Base-by-base conservation (phyloP, 2,329 filamentous ascomycete genomes). In the Talaromyces verruculosus region DNA sequence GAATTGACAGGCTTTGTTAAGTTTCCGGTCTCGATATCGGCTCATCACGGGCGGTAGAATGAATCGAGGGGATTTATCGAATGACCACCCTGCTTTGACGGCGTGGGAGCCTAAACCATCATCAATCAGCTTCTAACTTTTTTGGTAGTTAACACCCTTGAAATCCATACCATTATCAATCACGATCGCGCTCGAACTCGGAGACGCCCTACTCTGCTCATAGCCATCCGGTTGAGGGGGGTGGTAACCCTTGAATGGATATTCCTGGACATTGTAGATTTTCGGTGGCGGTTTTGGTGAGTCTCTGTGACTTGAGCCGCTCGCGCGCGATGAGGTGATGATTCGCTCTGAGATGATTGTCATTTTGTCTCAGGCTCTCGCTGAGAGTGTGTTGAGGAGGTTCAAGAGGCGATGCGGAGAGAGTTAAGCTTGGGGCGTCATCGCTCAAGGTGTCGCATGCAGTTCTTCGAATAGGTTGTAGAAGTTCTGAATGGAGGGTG, bases 41-140 rank as follows among this genome's bases (percentile, higher is more conserved):
- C 95, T 90, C 88, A 96, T 96, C 70, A 97, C 91, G 13, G 95
- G 94, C 1, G 93, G 91, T 43, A 97, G 85, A 68, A 86, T 85
- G 65, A 98, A 84, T 69, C 92, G 88, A 1, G 95, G 95, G n/a
- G 84, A 82, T 68, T 88, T 83, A 74, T 98, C 94, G 75, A 96
- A 96, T 7, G 93, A 97, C 93, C 94, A 99, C 70, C 95, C 95
- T 63, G 94, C 94, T 79, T 96, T 92, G 67, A 97, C 88, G 37
- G 89, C 84, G 63, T 91, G 96, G 28, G 94, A 95, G 71, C 95
- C 93, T 97, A 72, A 22, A 28, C 13, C 17, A 57, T 19, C 33
- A 28, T 59, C 43, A 51, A 35, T 71, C 67, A 70, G 69, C 25
- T 19, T 37, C n/a, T 37, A 2, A 6, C 28, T 7, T 35, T 19